Evolutionary conservation across 495 filamentous ascomycete genomes (phyloP), one percentile per base, ranked within the genome.

Genomic region (Aeminium ludgeri): DNA sequence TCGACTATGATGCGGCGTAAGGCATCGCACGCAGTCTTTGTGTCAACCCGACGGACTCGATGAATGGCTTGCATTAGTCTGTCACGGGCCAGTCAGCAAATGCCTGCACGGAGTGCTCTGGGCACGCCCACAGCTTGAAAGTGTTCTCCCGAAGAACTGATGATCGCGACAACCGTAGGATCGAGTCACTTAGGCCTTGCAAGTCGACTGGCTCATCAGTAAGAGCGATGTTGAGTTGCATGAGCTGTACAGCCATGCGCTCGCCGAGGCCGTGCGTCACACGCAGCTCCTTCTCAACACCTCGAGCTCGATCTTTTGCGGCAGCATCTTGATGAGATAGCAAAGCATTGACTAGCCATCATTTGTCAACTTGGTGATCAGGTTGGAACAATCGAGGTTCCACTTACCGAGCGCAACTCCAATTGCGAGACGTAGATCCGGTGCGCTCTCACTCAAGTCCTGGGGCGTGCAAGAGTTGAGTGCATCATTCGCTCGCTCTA

Each of bases 21-120:
- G 10, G 66, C 60, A 33, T 66, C 59, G 40, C 69, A 66, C 3
- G 72, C 74, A 16, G 65, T 54, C 4, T 54, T 41, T 19, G 35
- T 19, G 39, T 63, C 67, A 36, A 48, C 15, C 10, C 46, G 42
- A 36, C 74, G 73, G 1, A 85, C 59, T 49, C 74, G 76, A 42
- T 79, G 68, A 27, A 84, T 70, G 48, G 82, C 74, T 46, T 77
- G 66, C 46, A 83, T 66, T 6, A 87, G 61, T 20, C 59, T 64
- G 25, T 3, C 10, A 32, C 6, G 30, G 25, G 51, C 17, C 16
- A 20, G 35, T 30, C 23, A 42, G 25, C 29, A 8, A 30, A 19
- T 5, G 4, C 5, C 18, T 10, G 36, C 40, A 37, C 5, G 3
- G n/a, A 3, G 11, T 8, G 10, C 4, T 27, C 8, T 12, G 3